These are phyloP conservation scores for Uronychia binucleata DNA, from an alignment of 73 alveolate genomes.

Conservation along the genomic window DNA sequence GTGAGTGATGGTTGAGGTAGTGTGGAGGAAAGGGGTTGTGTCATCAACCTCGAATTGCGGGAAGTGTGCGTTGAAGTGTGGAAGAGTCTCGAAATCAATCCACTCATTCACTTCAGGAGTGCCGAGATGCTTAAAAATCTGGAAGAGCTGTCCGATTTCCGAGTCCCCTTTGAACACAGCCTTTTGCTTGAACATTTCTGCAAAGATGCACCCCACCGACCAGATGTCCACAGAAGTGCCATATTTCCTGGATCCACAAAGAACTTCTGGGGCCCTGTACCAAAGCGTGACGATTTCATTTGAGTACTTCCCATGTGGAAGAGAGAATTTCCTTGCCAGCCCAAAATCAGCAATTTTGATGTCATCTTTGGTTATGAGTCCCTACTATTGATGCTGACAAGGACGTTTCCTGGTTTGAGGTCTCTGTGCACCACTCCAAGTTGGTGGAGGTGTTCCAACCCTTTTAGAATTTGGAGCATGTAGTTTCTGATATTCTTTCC, in stretches of 20 bases:
- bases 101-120: constrained; percentile 50
- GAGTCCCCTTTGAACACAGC: constrained; percentile 43
- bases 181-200: constrained; percentile 50
- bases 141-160: constrained; percentile 34
- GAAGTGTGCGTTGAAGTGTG: not conserved
- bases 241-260: constrained; percentile 57
- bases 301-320: constrained; percentile 38
- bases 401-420: constrained; percentile 60
- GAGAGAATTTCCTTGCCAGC: constrained; percentile 29
- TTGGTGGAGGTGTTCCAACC: constrained; percentile 13
- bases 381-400: constrained; percentile 26
- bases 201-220: constrained; percentile 73
- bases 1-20: too few species aligned
- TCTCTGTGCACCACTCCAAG: constrained; percentile 55
- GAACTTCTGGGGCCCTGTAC: constrained; percentile 64
- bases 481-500: not conserved
- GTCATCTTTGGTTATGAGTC: constrained; percentile 45
- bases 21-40: too few species aligned
- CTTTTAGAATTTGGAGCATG: constrained; percentile 8
- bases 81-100: constrained; percentile 35
- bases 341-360: constrained; percentile 84
- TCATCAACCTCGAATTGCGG: constrained; percentile 6
- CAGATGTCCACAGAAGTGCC: constrained; percentile 69
- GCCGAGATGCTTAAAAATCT: constrained; percentile 49
- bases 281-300: constrained; percentile 56